phyloP scores from a whole-genome alignment of 768 basidiomycete genomes.

The Mycena olivaceomarginata region DNA sequence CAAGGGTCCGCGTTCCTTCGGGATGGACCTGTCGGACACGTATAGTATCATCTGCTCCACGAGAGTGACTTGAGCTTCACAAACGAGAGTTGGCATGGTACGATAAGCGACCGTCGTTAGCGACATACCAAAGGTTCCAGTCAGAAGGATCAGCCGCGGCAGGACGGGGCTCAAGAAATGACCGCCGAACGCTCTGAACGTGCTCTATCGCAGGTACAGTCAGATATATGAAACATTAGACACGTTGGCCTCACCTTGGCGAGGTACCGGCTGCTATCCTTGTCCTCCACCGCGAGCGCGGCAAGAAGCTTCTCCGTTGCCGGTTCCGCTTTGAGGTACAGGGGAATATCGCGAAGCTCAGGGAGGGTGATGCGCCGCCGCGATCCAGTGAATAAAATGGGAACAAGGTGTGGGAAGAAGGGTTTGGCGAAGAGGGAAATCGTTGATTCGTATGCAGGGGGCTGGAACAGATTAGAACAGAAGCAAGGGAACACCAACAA shows the following conservation, averaged over 20 bases:
- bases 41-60: conserved; percentile 28
- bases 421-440: conserved; percentile 34
- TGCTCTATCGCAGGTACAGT: background rate
- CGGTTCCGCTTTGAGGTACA: conserved; percentile 23
- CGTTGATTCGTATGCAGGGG: conserved; percentile 36
- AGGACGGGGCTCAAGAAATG: conserved; percentile 27
- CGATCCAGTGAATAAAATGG: conserved; percentile 19
- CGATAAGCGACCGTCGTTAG: background rate
- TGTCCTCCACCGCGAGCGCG: conserved; percentile 28
- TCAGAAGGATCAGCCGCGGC: conserved; percentile 17
- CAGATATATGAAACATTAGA: background rate
- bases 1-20: conserved; percentile 14
- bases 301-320: conserved; percentile 33
- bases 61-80: conserved; percentile 27
- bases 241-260: background rate
- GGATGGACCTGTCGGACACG: conserved; percentile 32
- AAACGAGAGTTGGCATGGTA: background rate
- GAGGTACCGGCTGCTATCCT: conserved; percentile 13
- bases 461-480: background rate
- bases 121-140: conserved; percentile 23
- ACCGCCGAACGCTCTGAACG: conserved; percentile 11
- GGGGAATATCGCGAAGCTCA: conserved; percentile 32
- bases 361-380: conserved; percentile 25
- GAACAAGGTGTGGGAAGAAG: conserved; percentile 35
- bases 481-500: background rate